Evolutionary conservation across 2,329 filamentous ascomycete species (phyloP).

Genomic region (Penicillium janthinellum): DNA sequence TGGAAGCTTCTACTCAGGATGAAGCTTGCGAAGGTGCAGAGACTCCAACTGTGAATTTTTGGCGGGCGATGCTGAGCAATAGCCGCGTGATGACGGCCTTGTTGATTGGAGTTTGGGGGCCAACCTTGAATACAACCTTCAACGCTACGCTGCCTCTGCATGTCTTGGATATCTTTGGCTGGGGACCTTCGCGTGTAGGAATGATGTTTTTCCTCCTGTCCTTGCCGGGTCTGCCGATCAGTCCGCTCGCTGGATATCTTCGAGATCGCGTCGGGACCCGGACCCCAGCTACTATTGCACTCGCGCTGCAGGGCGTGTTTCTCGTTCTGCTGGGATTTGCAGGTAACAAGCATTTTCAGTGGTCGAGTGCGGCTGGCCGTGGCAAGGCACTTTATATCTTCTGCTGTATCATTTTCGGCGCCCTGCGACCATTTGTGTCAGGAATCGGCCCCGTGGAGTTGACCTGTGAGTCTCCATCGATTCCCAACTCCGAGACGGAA

Average conservation of each 20-base stretch:
- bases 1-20: not conserved
- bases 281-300: conserved; percentile 10
- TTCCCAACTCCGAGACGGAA: not conserved
- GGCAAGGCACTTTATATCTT: conserved; percentile 24
- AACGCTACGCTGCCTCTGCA: conserved; percentile 60
- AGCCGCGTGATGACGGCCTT: conserved; percentile 38
- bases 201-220: conserved; percentile 61
- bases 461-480: conserved; percentile 24
- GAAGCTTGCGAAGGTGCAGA: not conserved
- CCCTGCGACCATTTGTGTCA: conserved; percentile 23
- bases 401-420: conserved; percentile 18
- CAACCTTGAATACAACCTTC: conserved; percentile 52
- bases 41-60: conserved; percentile 16
- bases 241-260: conserved; percentile 59
- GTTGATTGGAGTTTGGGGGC: conserved; percentile 17
- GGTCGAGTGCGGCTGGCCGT: conserved; percentile 21
- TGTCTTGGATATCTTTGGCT: conserved; percentile 55
- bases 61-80: conserved; percentile 47
- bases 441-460: conserved; percentile 31
- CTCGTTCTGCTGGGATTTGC: conserved; percentile 4
- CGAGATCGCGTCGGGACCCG: conserved; percentile 28
- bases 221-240: conserved; percentile 50
- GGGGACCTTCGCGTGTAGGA: conserved; percentile 58
- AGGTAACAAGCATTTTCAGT: conserved; percentile 21
- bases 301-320: not conserved